Conservation (phyloP, 768 basidiomycete genomes). For the Roridomyces roridus region DNA sequence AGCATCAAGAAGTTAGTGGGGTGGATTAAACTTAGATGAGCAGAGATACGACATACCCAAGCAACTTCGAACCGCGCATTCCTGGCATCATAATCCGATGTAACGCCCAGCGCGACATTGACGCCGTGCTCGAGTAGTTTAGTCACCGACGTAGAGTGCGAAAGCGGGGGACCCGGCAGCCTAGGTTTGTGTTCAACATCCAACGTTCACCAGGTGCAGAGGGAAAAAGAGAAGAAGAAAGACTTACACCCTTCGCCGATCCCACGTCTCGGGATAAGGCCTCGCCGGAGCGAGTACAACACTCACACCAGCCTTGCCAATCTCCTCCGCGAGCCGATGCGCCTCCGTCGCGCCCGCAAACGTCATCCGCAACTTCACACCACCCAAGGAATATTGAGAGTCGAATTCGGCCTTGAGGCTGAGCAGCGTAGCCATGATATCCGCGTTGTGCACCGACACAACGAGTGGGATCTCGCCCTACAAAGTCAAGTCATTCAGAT, state of each 20-base stretch:
- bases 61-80: slow-evolving; percentile 73
- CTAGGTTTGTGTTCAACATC: slow-evolving; percentile 33
- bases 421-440: slow-evolving; percentile 76
- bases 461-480: slow-evolving; percentile 71
- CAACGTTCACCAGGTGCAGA: too few relatives aligned
- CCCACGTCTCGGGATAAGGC: slow-evolving; percentile 72
- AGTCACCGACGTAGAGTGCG: slow-evolving; percentile 58
- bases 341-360: slow-evolving; percentile 68
- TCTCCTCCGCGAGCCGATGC: slow-evolving; percentile 67
- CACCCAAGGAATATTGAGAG: background rate
- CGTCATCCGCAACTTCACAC: slow-evolving; percentile 47
- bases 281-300: slow-evolving; percentile 72
- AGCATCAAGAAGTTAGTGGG: background rate
- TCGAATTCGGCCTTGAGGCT: slow-evolving; percentile 63
- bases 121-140: slow-evolving; percentile 65
- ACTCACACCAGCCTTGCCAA: slow-evolving; percentile 65
- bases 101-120: slow-evolving; percentile 64
- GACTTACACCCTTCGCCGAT: slow-evolving; percentile 64
- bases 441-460: slow-evolving; percentile 70
- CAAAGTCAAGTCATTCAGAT: background rate
- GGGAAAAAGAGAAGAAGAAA: too few relatives aligned
- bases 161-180: slow-evolving; percentile 73
- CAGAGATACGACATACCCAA: slow-evolving; percentile 47
- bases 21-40: background rate
- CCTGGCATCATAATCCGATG: slow-evolving; percentile 66